Conservation (phyloP, 2,329 filamentous ascomycete species). For the Ceratocystis smalleyi region DNA sequence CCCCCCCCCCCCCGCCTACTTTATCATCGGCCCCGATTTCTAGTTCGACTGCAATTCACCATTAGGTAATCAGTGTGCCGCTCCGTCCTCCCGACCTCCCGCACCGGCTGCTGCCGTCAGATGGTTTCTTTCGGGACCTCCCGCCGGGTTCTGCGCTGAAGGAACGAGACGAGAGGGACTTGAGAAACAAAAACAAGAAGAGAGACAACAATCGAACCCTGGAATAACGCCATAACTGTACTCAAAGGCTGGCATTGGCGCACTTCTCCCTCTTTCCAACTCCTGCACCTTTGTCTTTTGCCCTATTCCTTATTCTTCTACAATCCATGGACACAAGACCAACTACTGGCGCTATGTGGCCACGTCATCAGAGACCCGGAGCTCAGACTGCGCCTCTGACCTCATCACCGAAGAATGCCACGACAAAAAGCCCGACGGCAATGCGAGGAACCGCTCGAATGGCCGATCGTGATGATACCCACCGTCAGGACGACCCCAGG, state of each 20-base stretch:
- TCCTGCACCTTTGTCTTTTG: background rate
- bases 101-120: slow-evolving; percentile 6
- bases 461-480: slow-evolving; percentile 8
- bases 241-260: background rate
- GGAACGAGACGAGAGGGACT: background rate
- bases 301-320: background rate
- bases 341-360: background rate
- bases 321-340: background rate
- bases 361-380: background rate
- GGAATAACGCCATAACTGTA: background rate
- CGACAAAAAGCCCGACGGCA: slow-evolving; percentile 7
- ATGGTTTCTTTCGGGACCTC: slow-evolving; percentile 7
- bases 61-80: background rate
- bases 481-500: background rate
- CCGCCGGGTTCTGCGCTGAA: slow-evolving; percentile 10
- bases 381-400: background rate
- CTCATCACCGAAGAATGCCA: background rate
- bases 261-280: background rate
- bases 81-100: background rate
- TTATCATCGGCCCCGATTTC: too few relatives aligned
- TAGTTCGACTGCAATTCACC: background rate
- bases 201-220: background rate
- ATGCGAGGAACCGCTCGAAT: slow-evolving; percentile 16
- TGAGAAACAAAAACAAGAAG: background rate
- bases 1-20: background rate